A percentile compares a stretch with the other conserved stretches of the same genome.
Evolutionary conservation across 495 filamentous ascomycete genomes (phyloP).

Genomic region (Bryoglossum gracile): DNA sequence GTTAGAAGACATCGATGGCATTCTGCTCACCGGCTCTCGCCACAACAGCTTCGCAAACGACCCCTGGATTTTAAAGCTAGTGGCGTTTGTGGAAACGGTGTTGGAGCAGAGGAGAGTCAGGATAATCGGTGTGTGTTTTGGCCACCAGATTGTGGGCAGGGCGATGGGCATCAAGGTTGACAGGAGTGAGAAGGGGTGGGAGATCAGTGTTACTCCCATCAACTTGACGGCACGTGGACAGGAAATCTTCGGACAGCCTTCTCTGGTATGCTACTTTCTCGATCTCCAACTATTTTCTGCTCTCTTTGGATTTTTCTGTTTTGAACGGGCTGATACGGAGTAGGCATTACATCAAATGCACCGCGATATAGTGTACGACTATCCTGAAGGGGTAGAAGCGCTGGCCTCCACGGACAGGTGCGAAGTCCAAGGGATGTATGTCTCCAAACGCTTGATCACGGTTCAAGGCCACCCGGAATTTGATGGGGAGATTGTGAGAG

Average conservation of each 20-base stretch:
- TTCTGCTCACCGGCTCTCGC: conserved; percentile 71
- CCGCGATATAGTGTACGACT: conserved; percentile 63
- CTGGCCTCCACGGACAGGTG: conserved; percentile 64
- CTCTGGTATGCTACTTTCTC: conserved; percentile 47
- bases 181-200: conserved; percentile 68
- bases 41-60: conserved; percentile 14
- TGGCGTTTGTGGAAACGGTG: conserved; percentile 56
- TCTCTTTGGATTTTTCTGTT: neutral
- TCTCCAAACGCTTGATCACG: conserved; percentile 56
- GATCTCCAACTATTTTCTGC: neutral
- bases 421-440: conserved; percentile 74
- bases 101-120: conserved; percentile 47
- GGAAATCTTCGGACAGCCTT: conserved; percentile 63
- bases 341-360: conserved; percentile 89
- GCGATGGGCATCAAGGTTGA: conserved; percentile 63
- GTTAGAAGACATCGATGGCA: conserved; percentile 67
- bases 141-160: conserved; percentile 81
- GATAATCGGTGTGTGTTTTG: conserved; percentile 79
- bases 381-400: conserved; percentile 52
- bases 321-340: neutral
- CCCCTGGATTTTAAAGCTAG: conserved; percentile 67
- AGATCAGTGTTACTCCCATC: conserved; percentile 65
- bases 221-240: conserved; percentile 62
- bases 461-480: conserved; percentile 95
- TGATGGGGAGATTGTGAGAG: conserved; percentile 61